Conservation (phyloP, 306 rosid species). For the Purshia tridentata region DNA sequence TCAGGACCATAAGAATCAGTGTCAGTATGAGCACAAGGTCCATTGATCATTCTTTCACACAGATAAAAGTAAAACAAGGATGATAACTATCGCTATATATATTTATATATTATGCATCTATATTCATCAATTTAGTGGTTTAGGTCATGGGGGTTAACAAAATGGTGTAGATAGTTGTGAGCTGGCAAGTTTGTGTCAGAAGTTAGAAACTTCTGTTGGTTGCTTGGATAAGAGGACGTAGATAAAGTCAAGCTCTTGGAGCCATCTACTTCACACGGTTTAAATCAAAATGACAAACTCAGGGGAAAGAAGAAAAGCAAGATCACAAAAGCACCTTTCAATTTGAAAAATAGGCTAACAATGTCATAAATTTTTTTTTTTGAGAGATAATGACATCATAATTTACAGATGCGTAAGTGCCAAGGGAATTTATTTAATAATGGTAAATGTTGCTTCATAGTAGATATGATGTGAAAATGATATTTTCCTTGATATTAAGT, state of each 20-base stretch:
- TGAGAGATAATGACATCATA: background rate
- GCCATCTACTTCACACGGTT: constrained; percentile 21
- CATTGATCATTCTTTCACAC: background rate
- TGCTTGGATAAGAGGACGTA: background rate
- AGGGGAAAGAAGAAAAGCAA: background rate
- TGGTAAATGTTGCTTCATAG: background rate
- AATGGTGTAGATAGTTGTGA: background rate
- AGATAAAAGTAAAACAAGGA: background rate
- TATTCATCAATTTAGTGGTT: constrained; percentile 1
- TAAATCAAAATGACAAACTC: background rate
- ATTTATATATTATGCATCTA: background rate
- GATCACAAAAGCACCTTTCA: background rate
- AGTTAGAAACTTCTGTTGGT: constrained; percentile 5
- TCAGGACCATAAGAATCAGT: constrained; percentile 14
- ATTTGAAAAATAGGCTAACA: background rate
- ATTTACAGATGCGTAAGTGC: background rate
- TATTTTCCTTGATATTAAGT: too few relatives aligned
- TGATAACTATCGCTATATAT: background rate
- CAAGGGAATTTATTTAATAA: background rate
- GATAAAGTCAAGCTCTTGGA: constrained; percentile 42
- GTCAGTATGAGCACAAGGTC: background rate
- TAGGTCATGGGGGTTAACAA: background rate
- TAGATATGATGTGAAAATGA: background rate
- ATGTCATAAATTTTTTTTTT: too few relatives aligned
- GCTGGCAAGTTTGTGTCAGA: constrained; percentile 12